These are phyloP conservation scores for Jamesozyma rosinii DNA, from an alignment of 805 yeast species.

Conservation along the genomic window DNA sequence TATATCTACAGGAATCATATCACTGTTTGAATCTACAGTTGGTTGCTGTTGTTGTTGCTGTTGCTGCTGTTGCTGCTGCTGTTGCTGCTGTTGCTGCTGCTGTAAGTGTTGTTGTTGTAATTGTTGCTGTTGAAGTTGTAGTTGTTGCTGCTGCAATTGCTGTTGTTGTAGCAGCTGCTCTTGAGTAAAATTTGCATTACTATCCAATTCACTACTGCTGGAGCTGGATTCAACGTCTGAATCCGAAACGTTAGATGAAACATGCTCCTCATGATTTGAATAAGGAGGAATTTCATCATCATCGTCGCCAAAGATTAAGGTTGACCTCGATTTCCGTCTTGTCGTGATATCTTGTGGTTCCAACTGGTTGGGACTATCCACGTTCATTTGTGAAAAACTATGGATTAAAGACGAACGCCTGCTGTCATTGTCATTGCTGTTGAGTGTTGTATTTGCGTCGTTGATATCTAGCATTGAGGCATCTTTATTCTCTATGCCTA, in stretches of 20 bases:
- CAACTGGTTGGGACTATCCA: slow-evolving; percentile 23
- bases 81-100: too few relatives aligned
- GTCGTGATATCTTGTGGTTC: slow-evolving; percentile 30
- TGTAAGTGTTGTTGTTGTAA: too few relatives aligned
- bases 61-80: slow-evolving; percentile 7
- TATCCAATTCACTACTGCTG: slow-evolving; percentile 14
- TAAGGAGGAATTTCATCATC: slow-evolving; percentile 45
- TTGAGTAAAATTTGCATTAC: background rate
- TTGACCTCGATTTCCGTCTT: slow-evolving; percentile 45
- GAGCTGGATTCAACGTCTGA: slow-evolving; percentile 12
- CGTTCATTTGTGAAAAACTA: slow-evolving; percentile 30
- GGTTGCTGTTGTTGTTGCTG: background rate
- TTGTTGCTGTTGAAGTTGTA: slow-evolving; percentile 1
- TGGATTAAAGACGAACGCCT: slow-evolving; percentile 16
- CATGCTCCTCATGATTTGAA: slow-evolving; percentile 25
- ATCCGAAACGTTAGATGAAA: slow-evolving; percentile 9
- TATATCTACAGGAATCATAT: slow-evolving; percentile 51
- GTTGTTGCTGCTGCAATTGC: slow-evolving; percentile 2
- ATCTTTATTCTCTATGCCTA: slow-evolving; percentile 14
- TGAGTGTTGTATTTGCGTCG: slow-evolving; percentile 17
- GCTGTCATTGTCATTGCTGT: too few relatives aligned
- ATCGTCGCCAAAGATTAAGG: slow-evolving; percentile 58
- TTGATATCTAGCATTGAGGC: slow-evolving; percentile 24
- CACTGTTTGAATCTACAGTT: slow-evolving; percentile 1
- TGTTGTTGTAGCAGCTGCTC: slow-evolving; percentile 4